Percentiles rank a stretch among this genome's conserved stretches.
Evolutionary conservation across 768 basidiomycete genomes (phyloP).

Genomic region (Pisolithus microcarpus): DNA sequence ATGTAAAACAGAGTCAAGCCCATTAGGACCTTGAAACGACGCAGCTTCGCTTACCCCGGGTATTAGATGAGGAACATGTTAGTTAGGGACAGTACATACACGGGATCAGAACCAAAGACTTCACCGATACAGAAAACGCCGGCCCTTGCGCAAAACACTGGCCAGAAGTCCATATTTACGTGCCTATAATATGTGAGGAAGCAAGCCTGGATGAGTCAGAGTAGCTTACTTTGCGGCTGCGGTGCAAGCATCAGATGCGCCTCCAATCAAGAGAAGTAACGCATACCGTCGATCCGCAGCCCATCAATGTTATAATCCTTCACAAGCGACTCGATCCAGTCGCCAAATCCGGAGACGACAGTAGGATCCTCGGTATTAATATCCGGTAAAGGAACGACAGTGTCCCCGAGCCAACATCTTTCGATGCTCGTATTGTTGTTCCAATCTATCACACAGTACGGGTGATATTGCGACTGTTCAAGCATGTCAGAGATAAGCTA

Average conservation of each 20-base stretch:
- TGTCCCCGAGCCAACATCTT: slow-evolving; percentile 80
- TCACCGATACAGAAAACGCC: slow-evolving; percentile 86
- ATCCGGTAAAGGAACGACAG: slow-evolving; percentile 66
- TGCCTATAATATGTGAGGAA: slow-evolving; percentile 36
- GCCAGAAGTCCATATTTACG: slow-evolving; percentile 71
- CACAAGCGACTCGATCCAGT: slow-evolving; percentile 66
- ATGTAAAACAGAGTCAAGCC: slow-evolving; percentile 64
- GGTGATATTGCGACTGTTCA: slow-evolving; percentile 59
- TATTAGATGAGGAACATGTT: slow-evolving; percentile 10
- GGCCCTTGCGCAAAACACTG: slow-evolving; percentile 61
- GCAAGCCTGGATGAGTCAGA: neutral
- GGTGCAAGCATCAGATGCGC: neutral
- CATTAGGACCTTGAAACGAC: slow-evolving; percentile 52
- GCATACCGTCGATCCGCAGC: slow-evolving; percentile 71
- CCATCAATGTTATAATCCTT: slow-evolving; percentile 72
- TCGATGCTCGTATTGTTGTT: slow-evolving; percentile 64
- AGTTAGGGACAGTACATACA: slow-evolving; percentile 28
- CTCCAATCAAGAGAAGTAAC: neutral
- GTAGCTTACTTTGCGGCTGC: slow-evolving; percentile 27
- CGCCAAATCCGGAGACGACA: slow-evolving; percentile 55
- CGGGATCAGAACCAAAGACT: slow-evolving; percentile 50
- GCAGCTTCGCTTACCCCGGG: slow-evolving; percentile 40
- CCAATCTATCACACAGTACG: slow-evolving; percentile 71
- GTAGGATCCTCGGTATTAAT: slow-evolving; percentile 64
- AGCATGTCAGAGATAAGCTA: neutral